Conservation (phyloP, 495 filamentous ascomycete species). For the Podospora pseudocomata region DNA sequence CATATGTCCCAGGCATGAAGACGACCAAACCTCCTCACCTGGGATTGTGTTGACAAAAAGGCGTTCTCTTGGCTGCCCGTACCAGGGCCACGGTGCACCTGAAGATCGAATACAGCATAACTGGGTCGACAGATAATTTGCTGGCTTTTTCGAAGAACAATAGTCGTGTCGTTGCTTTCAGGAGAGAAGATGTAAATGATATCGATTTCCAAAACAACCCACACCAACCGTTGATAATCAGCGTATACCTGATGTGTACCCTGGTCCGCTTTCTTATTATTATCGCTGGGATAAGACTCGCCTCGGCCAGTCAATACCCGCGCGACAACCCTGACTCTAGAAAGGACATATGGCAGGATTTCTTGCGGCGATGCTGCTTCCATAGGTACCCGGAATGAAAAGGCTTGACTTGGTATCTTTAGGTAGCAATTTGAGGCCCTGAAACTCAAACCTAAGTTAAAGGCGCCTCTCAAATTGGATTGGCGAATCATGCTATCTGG, state of each 20-base stretch:
- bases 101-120: neutral
- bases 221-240: neutral
- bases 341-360: neutral
- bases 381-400: neutral
- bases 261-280: neutral
- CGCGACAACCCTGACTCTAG: neutral
- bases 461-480: neutral
- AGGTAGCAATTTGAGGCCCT: neutral
- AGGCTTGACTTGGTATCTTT: neutral
- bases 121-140: neutral
- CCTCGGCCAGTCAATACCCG: neutral
- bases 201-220: neutral
- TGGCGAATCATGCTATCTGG: too few relatives aligned
- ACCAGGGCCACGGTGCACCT: neutral
- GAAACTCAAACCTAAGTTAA: neutral
- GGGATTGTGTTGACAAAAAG: neutral
- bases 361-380: too few relatives aligned
- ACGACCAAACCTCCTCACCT: neutral
- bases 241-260: neutral
- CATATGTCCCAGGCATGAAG: conserved; percentile 4
- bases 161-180: too few relatives aligned
- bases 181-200: too few relatives aligned
- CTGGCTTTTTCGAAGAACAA: neutral
- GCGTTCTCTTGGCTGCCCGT: too few relatives aligned
- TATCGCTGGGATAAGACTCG: neutral